Evolutionary conservation across 1,139 yeast genomes (phyloP).

Genomic region (Eremothecium gossypii): DNA sequence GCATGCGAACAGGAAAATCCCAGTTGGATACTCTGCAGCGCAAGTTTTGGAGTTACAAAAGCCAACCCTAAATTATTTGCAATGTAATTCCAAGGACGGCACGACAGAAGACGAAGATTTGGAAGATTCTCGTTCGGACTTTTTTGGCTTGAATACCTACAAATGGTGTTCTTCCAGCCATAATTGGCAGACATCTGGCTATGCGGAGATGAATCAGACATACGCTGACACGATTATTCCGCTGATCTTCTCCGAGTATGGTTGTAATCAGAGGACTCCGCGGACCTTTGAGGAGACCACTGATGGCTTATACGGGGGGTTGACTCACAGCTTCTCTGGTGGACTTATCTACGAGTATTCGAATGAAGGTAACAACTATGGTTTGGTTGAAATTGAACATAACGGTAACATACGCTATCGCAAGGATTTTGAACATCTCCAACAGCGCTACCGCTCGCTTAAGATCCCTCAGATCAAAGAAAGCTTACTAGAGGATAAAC

Average conservation of each 20-base stretch:
- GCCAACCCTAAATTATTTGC: conserved; percentile 72
- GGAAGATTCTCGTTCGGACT: conserved; percentile 65
- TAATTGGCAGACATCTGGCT: conserved; percentile 62
- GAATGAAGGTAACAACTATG: conserved; percentile 60
- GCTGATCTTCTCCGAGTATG: conserved; percentile 78
- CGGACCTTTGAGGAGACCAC: conserved; percentile 67
- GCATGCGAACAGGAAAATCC: conserved; percentile 63
- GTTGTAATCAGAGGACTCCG: conserved; percentile 56
- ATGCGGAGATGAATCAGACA: conserved; percentile 46
- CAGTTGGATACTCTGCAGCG: conserved; percentile 91
- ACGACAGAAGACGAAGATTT: conserved; percentile 34
- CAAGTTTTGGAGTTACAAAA: conserved; percentile 65
- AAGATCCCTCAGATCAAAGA: conserved; percentile 36
- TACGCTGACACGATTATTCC: conserved; percentile 63
- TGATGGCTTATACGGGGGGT: conserved; percentile 44
- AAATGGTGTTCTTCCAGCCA: conserved; percentile 82
- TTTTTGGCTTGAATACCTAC: conserved; percentile 85
- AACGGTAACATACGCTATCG: conserved; percentile 38
- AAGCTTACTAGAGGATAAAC: conserved; percentile 31
- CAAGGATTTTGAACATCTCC: conserved; percentile 49
- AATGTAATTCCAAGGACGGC: conserved; percentile 50
- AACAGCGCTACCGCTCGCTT: conserved; percentile 38
- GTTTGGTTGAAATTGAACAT: conserved; percentile 47
- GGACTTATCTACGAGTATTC: conserved; percentile 73
- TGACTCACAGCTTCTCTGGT: conserved; percentile 55